Evolutionary conservation across 176 grass and related monocot genomes (phyloP).

Genomic region (Saccharum spontaneum): DNA sequence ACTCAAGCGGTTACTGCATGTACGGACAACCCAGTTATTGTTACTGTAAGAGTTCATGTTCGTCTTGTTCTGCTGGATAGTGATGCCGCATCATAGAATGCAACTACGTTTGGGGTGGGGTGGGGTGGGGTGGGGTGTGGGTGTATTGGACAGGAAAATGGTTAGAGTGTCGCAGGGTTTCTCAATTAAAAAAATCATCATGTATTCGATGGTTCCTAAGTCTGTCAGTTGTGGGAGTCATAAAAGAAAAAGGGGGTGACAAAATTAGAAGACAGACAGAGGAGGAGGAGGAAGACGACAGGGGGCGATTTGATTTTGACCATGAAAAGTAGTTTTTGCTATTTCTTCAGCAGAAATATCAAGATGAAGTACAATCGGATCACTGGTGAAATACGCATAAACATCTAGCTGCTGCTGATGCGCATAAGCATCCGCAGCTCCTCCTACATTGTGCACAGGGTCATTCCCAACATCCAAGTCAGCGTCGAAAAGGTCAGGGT

Average conservation of each 20-base stretch:
- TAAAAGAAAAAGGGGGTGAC: not conserved
- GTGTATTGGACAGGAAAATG: not conserved
- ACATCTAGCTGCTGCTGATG: constrained; percentile 20
- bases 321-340: not conserved
- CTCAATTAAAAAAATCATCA: not conserved
- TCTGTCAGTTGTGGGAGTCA: not conserved
- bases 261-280: not conserved
- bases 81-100: not conserved
- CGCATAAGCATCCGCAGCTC: not conserved
- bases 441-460: constrained; percentile 18
- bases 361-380: not conserved
- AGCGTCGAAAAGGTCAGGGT: not conserved
- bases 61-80: not conserved
- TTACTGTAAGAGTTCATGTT: not conserved
- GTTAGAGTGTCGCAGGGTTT: not conserved
- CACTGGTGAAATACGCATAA: not conserved
- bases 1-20: not conserved
- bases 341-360: not conserved
- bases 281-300: not conserved
- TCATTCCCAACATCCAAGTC: not conserved
- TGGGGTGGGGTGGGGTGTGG: not conserved
- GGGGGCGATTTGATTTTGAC: constrained; percentile 4
- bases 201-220: not conserved
- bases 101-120: no score
- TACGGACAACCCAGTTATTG: not conserved